Percentiles rank a stretch among this genome's conserved stretches.
Evolutionary conservation across 2,329 filamentous ascomycete genomes (phyloP).

Genomic region (Aspergillus transmontanensis): DNA sequence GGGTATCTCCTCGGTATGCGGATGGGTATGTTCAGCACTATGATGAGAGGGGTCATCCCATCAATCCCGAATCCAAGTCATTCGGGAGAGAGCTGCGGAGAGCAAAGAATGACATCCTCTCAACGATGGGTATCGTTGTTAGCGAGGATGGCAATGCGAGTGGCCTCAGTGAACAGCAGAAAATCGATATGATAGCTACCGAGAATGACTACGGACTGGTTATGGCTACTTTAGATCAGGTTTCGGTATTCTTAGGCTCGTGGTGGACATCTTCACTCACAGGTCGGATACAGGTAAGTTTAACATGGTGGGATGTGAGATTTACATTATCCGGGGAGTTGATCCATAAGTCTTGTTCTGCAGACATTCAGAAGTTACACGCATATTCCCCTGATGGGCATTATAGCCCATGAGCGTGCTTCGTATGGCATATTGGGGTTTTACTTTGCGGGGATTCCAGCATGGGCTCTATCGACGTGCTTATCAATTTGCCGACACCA

Average conservation of each 20-base stretch:
- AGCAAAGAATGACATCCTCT: constrained; percentile 55
- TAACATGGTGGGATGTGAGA: neutral
- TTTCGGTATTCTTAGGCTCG: constrained; percentile 43
- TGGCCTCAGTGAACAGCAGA: constrained; percentile 41
- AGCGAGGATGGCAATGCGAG: constrained; percentile 42
- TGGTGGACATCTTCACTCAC: constrained; percentile 46
- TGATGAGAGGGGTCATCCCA: constrained; percentile 50
- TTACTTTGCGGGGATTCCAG: constrained; percentile 45
- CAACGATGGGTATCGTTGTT: constrained; percentile 52
- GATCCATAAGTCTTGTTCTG: constrained; percentile 9
- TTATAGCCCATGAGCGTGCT: constrained; percentile 40
- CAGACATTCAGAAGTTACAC: constrained; percentile 45
- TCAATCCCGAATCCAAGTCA: constrained; percentile 45
- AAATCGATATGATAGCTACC: constrained; percentile 38
- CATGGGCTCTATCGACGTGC: constrained; percentile 40
- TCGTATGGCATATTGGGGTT: constrained; percentile 38
- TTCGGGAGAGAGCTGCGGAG: constrained; percentile 44
- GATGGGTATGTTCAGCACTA: constrained; percentile 52
- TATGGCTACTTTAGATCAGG: constrained; percentile 44
- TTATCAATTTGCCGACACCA: constrained; percentile 43
- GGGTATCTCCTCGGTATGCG: constrained; percentile 33
- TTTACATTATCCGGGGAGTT: neutral
- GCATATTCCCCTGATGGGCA: constrained; percentile 37
- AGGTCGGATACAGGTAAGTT: constrained; percentile 41
- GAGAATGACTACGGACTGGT: constrained; percentile 49